Percentiles rank a stretch among this genome's conserved stretches.
Conservation (phyloP, 345 rosid species). For the Murraya paniculata region DNA sequence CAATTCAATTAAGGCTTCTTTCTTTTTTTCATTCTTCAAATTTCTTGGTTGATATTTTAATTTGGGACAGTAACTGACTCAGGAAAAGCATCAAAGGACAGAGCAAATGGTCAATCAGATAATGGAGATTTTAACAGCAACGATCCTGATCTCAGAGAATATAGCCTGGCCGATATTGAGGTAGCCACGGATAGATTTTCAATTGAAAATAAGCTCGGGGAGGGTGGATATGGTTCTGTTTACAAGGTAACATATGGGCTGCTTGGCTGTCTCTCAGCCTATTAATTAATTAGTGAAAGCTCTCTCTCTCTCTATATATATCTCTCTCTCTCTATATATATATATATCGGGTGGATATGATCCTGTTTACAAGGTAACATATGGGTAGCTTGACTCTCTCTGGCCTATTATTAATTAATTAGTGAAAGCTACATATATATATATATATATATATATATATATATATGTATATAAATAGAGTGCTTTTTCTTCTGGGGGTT, state of each 20-base stretch:
- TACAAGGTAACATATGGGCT: conserved; percentile 3
- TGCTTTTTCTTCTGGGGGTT: no score
- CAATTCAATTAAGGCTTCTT: not conserved
- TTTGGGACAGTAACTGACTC: not conserved
- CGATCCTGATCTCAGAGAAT: conserved; percentile 8
- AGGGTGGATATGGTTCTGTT: conserved; percentile 26
- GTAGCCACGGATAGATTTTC: conserved; percentile 5
- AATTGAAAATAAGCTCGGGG: conserved; percentile 13
- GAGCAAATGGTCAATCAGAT: not conserved
- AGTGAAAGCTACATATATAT: no score
- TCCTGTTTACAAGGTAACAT: no score
- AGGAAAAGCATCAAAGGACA: not conserved
- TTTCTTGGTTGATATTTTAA: not conserved
- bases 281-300: no score
- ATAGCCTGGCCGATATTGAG: not conserved
- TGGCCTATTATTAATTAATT: no score
- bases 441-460: no score
- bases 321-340: no score
- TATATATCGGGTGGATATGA: no score
- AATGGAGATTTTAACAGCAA: not conserved
- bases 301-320: no score
- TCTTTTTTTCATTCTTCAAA: not conserved
- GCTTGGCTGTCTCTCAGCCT: no score
- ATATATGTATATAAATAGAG: no score
- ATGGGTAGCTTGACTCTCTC: no score